Conservation (phyloP, 164 flowering plant genomes). For the Macadamia integrifolia region DNA sequence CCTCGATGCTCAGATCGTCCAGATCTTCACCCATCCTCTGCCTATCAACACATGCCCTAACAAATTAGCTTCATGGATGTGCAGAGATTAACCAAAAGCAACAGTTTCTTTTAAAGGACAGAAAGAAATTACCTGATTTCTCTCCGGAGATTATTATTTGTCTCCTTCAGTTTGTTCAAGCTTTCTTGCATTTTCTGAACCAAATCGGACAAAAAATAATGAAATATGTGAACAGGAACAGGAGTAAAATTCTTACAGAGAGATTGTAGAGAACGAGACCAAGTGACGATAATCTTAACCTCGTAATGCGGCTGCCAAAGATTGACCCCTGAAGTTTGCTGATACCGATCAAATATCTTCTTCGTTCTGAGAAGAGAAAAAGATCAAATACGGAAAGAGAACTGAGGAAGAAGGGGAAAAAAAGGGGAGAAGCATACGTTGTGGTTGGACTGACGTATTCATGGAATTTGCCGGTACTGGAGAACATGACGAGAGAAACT, state of each 20-base stretch:
- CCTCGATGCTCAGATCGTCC: constrained; percentile 25
- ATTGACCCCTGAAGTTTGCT: constrained; percentile 32
- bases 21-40: constrained; percentile 52
- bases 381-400: background rate
- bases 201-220: background rate
- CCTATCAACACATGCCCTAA: constrained; percentile 23
- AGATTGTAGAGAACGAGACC: background rate
- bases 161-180: constrained; percentile 41
- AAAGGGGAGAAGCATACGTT: constrained; percentile 28
- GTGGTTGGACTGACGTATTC: constrained; percentile 49
- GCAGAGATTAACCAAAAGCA: background rate
- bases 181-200: constrained; percentile 53
- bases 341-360: constrained; percentile 53
- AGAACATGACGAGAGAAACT: constrained; percentile 58
- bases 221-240: background rate
- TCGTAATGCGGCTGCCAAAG: constrained; percentile 67
- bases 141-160: constrained; percentile 40
- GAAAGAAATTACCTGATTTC: constrained; percentile 47
- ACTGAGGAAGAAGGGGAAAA: background rate
- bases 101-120: too few relatives aligned
- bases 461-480: constrained; percentile 35
- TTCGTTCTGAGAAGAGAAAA: constrained; percentile 37
- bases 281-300: constrained; percentile 24
- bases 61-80: background rate
- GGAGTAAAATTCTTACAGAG: background rate